These are phyloP conservation scores for Fraxinus paxiana DNA, from an alignment of 305 asterid species.

Conservation along the genomic window DNA sequence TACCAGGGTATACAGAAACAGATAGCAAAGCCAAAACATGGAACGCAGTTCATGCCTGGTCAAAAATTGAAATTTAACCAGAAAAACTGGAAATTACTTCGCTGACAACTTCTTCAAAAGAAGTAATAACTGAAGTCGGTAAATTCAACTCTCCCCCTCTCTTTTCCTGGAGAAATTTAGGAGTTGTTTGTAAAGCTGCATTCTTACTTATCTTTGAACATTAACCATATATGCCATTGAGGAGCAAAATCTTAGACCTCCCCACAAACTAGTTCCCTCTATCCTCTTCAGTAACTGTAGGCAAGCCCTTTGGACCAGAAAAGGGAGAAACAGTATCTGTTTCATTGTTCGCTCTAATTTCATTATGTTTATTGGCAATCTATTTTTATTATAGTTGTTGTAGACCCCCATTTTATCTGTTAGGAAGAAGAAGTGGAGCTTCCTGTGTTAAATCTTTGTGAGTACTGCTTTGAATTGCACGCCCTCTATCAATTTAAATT, in stretches of 20 bases:
- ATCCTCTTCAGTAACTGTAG: neutral
- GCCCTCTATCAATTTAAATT: neutral
- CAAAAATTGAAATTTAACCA: neutral
- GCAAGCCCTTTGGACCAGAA: neutral
- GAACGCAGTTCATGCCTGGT: neutral
- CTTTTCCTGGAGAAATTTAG: neutral
- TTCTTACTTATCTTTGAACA: neutral
- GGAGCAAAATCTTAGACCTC: slow-evolving; percentile 3
- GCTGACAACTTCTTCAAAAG: neutral
- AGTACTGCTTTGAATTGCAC: neutral
- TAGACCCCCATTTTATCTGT: neutral
- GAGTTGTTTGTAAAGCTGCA: neutral
- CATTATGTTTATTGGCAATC: neutral
- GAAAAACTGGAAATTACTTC: neutral
- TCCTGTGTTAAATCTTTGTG: neutral
- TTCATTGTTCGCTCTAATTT: neutral
- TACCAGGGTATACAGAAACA: neutral
- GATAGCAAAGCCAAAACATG: neutral
- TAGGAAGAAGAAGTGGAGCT: neutral
- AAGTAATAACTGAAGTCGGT: neutral
- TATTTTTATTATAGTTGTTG: neutral
- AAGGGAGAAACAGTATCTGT: neutral
- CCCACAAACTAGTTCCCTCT: neutral
- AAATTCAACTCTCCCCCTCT: neutral
- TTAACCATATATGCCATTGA: neutral